Base-by-base conservation (phyloP, 2,329 filamentous ascomycete species). In the Cercospora sp. region DNA sequence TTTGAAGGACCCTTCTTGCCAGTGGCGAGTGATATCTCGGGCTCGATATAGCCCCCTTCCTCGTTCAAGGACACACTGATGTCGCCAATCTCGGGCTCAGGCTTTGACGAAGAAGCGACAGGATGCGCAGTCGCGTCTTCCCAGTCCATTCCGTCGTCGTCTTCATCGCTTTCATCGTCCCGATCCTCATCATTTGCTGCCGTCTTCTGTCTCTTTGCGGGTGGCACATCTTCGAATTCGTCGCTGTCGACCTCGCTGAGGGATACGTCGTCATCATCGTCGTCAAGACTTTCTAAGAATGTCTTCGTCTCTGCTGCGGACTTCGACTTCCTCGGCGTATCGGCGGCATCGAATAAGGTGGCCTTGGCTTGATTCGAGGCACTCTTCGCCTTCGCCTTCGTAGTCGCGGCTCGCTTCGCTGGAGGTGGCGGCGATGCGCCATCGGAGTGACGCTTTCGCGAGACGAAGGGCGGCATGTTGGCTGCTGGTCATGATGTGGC, bases 1-100 rank as follows among this genome's bases (percentile, higher is more conserved):
- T 97, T 97, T 2, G 91, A 91, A 0, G 92, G 91, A 0, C 93
- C 94, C 77, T 94, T 97, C 80, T 92, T 97, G 18, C 81, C 80
- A 80, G 74, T 71, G 24, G 77, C 58, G 72, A 81, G 73, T 76
- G 79, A 72, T 74, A 82, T 79, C 73, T 82, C 68, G 12, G 80
- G 78, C 43, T 80, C 78, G 7, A 79, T 79, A 60, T 81, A 79
- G 59, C 74, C 80, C 34, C 80, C 80, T 63, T 79, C 76, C 12
- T 78, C 77, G n/a, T 77, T 76, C 65, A 80, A 66, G 5, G 77
- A 74, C n/a, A 79, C 74, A 34, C 74, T 75, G 40, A 79, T 71
- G 61, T 79, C 71, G 69, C 74, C 73, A 65, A 75, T 78, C 65
- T 74, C 76, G 24, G 67, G 69, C 37, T 75, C 76, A 58, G 67